These are phyloP conservation scores for Afroboletus lepidellus DNA, from an alignment of 1,284 basidiomycete genomes.

Conservation along the genomic window DNA sequence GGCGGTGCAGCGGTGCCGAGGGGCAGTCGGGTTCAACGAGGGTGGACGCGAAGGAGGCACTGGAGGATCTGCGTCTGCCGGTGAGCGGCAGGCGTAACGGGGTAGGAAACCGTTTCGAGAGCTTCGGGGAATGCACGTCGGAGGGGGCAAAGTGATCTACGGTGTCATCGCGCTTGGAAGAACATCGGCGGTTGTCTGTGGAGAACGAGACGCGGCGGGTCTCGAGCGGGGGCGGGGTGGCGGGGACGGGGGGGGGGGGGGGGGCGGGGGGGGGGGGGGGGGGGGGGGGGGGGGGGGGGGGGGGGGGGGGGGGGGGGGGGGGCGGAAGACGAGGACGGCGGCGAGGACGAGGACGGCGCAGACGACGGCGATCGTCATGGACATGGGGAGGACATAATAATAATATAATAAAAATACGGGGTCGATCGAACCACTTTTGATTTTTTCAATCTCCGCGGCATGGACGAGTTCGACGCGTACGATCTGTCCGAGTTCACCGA, in stretches of 20 bases:
- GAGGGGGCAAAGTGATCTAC: conserved; percentile 10
- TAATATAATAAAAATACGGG: no score
- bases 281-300: neutral
- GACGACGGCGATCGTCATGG: conserved; percentile 2
- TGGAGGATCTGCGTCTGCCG: conserved; percentile 9
- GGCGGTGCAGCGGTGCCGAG: conserved; percentile 1
- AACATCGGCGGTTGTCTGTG: conserved; percentile 11
- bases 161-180: neutral
- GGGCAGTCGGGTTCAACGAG: neutral
- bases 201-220: conserved; percentile 20
- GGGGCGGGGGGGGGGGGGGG: neutral
- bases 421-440: conserved; percentile 16
- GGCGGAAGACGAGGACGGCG: neutral
- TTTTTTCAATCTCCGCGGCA: conserved; percentile 18
- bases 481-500: conserved; percentile 57
- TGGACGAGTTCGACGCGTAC: conserved; percentile 43
- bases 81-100: conserved; percentile 12
- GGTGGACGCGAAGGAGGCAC: neutral
- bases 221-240: neutral
- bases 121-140: neutral
- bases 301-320: neutral
- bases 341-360: conserved; percentile 4
- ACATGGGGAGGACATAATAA: neutral
- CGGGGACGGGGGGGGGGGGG: neutral
- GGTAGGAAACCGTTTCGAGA: conserved; percentile 1